Evolutionary conservation across 805 yeast species (phyloP).

Genomic region (Lipomyces yamanashiensis): DNA sequence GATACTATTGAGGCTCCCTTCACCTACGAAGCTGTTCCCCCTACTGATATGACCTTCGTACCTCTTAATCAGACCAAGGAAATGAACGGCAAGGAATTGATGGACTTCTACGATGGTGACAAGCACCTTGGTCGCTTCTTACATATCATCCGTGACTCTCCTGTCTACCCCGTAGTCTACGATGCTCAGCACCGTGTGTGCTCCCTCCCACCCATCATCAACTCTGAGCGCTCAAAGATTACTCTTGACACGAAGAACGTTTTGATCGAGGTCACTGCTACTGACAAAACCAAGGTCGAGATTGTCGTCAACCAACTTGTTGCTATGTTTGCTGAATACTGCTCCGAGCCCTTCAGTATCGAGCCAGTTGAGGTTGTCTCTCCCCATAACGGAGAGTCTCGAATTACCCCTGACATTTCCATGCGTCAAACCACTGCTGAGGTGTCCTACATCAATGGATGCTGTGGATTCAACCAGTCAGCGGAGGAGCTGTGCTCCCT

Average conservation of each 20-base stretch:
- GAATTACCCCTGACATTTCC: slow-evolving; percentile 73
- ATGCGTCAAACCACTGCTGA: slow-evolving; percentile 76
- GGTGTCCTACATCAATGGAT: slow-evolving; percentile 83
- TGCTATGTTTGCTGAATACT: slow-evolving; percentile 93
- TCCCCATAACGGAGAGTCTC: slow-evolving; percentile 74
- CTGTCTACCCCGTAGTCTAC: slow-evolving; percentile 86
- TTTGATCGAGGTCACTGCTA: slow-evolving; percentile 92
- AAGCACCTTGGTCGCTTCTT: slow-evolving; percentile 87
- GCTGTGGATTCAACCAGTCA: slow-evolving; percentile 79
- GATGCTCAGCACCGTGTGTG: slow-evolving; percentile 79
- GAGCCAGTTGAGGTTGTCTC: slow-evolving; percentile 90
- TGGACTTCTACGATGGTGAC: slow-evolving; percentile 90
- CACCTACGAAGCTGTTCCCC: slow-evolving; percentile 82
- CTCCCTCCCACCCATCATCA: slow-evolving; percentile 96
- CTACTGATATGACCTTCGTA: slow-evolving; percentile 63
- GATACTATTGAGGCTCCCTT: slow-evolving; percentile 82
- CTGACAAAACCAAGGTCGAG: slow-evolving; percentile 92
- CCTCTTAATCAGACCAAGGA: slow-evolving; percentile 51
- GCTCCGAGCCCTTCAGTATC: slow-evolving; percentile 71
- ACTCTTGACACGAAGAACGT: slow-evolving; percentile 82
- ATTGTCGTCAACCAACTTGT: slow-evolving; percentile 89
- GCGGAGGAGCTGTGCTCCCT: slow-evolving; percentile 70
- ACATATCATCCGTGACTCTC: slow-evolving; percentile 84
- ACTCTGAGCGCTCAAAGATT: slow-evolving; percentile 88
- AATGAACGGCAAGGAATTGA: slow-evolving; percentile 75